phyloP scores from a whole-genome alignment of 352 stramenopile genomes.

The Aphanomyces euteiches region DNA sequence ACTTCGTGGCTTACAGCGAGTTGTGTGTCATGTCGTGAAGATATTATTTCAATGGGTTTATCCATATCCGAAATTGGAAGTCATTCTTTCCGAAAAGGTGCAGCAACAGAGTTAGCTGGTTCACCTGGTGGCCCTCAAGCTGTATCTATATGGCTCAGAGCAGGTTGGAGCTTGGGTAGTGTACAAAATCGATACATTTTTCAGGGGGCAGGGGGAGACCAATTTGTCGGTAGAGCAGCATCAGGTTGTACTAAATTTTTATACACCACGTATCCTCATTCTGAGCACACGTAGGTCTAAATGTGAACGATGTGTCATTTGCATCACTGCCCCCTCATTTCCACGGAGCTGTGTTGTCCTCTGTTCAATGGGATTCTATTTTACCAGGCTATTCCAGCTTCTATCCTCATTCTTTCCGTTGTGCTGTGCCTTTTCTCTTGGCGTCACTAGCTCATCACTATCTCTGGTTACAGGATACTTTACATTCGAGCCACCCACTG shows the following conservation, averaged over 20 bases:
- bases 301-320: not conserved
- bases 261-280: not conserved
- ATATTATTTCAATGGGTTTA: slow-evolving; percentile 1
- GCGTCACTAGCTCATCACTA: not conserved
- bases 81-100: slow-evolving; percentile 10
- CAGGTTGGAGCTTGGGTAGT: slow-evolving; percentile 2
- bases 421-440: not conserved
- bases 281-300: not conserved
- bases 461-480: not conserved
- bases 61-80: not conserved
- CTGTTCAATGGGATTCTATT: not conserved
- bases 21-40: not conserved
- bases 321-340: not conserved
- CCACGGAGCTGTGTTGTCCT: not conserved
- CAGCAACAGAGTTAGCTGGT: not conserved
- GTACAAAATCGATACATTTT: slow-evolving; percentile 7
- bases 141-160: slow-evolving; percentile 1
- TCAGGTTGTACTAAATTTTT: not conserved
- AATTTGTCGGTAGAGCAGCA: slow-evolving; percentile 1
- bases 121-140: not conserved
- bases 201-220: not conserved
- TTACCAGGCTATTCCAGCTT: not conserved
- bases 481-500: not conserved
- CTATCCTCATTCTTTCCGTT: not conserved
- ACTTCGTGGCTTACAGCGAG: not conserved